These are phyloP conservation scores for Cyclotella atomus DNA, from an alignment of 108 stramenopile species.

Conservation along the genomic window DNA sequence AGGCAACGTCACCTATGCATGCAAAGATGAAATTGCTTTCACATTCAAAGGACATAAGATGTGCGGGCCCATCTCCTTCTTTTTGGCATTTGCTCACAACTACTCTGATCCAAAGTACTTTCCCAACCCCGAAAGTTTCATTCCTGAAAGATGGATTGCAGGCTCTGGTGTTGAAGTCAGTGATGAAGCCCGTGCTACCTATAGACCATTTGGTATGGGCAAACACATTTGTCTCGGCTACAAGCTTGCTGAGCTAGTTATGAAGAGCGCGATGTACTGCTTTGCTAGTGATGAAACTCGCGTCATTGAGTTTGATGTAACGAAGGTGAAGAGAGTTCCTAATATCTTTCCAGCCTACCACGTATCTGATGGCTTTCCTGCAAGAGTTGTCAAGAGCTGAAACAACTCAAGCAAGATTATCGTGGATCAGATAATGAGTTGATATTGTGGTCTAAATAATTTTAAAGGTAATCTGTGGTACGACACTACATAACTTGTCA, in stretches of 20 bases:
- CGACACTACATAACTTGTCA: too few species aligned
- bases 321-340: background rate
- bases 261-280: slow-evolving; percentile 32
- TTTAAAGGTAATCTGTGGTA: too few species aligned
- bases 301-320: background rate
- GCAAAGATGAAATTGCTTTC: slow-evolving; percentile 2
- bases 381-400: too few species aligned
- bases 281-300: slow-evolving; percentile 22
- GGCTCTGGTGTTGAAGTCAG: background rate
- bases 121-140: slow-evolving; percentile 1
- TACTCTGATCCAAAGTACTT: background rate
- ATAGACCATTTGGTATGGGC: slow-evolving; percentile 31
- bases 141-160: slow-evolving; percentile 8
- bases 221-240: slow-evolving; percentile 32
- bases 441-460: too few species aligned
- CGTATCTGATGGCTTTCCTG: background rate
- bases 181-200: slow-evolving; percentile 9
- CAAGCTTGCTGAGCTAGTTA: slow-evolving; percentile 23
- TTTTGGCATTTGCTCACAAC: background rate
- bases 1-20: background rate
- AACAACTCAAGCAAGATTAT: too few species aligned
- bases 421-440: too few species aligned
- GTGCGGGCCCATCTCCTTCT: slow-evolving; percentile 1
- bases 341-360: background rate
- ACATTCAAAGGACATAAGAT: background rate